phyloP scores from a whole-genome alignment of 495 filamentous ascomycete species.

The Cercophora sp. region DNA sequence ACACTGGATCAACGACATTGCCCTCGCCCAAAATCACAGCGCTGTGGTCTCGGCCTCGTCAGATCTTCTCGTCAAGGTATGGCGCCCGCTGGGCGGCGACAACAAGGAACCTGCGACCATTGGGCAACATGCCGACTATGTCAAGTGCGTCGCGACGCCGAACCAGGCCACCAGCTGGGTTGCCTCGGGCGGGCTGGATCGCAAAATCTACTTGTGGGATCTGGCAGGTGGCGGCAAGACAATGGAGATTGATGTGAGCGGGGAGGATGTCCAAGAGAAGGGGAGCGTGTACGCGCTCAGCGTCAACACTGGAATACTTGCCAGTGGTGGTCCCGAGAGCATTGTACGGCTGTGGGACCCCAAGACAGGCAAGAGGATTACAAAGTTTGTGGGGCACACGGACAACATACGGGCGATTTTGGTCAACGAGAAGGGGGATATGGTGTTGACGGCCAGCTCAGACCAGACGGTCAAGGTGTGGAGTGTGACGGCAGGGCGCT shows the following conservation, averaged over 20 bases:
- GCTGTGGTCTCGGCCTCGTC: conserved; percentile 92
- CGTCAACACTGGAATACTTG: conserved; percentile 68
- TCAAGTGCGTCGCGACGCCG: conserved; percentile 86
- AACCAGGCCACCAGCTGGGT: conserved; percentile 72
- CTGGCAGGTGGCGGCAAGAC: conserved; percentile 79
- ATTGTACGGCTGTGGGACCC: conserved; percentile 93
- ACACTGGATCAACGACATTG: conserved; percentile 97
- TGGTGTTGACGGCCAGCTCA: conserved; percentile 89
- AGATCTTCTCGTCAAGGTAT: conserved; percentile 90
- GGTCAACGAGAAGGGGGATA: conserved; percentile 82
- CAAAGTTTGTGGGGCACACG: conserved; percentile 97
- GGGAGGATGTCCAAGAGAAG: conserved; percentile 78
- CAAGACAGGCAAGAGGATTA: conserved; percentile 81
- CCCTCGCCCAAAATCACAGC: conserved; percentile 75
- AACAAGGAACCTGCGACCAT: conserved; percentile 70
- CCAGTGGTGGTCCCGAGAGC: conserved; percentile 91
- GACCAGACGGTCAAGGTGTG: conserved; percentile 97
- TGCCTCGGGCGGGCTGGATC: conserved; percentile 91
- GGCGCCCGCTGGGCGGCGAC: conserved; percentile 78
- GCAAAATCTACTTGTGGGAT: conserved; percentile 91
- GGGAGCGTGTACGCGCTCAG: conserved; percentile 91
- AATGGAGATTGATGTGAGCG: conserved; percentile 75
- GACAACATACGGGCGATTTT: conserved; percentile 90
- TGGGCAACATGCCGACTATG: conserved; percentile 92
- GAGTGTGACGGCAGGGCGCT: conserved; percentile 89